Conservation (phyloP, 2,329 filamentous ascomycete genomes). For the Cladosporium sp. region DNA sequence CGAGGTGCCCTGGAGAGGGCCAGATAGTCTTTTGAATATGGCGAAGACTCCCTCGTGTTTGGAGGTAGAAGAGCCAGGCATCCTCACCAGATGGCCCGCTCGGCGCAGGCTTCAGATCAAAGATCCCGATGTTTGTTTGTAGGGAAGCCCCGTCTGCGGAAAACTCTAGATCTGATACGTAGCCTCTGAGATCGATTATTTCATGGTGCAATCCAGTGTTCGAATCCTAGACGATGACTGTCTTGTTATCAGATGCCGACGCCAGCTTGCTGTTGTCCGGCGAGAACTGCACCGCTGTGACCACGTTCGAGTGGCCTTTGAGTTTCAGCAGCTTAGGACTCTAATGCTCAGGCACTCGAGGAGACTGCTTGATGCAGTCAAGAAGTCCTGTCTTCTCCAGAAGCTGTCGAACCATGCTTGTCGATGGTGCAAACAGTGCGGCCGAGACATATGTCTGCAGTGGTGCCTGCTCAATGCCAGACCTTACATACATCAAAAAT, state of each 20-base stretch:
- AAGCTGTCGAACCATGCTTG: background rate
- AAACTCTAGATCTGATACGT: no score
- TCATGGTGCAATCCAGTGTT: no score
- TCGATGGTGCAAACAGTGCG: background rate
- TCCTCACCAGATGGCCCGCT: no score
- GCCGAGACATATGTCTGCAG: conserved; percentile 2
- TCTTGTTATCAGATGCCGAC: conserved; percentile 2
- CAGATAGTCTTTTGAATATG: no score
- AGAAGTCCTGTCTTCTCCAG: background rate
- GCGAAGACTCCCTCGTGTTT: no score
- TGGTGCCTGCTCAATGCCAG: background rate
- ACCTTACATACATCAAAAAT: background rate
- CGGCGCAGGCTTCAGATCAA: no score
- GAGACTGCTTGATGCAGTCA: background rate
- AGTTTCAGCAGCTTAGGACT: background rate
- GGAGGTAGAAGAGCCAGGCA: no score
- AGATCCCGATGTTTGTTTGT: no score
- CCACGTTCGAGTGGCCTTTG: conserved; percentile 1
- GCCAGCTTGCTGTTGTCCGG: conserved; percentile 3
- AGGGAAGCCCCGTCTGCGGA: no score
- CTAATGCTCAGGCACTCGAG: background rate
- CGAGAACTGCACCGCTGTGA: conserved; percentile 10
- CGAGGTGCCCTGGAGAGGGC: no score
- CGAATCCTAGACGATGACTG: conserved; percentile 4
- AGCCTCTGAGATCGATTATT: no score